phyloP scores from a whole-genome alignment of 2,329 filamentous ascomycete genomes.

The Sporothrix euskadiensis region DNA sequence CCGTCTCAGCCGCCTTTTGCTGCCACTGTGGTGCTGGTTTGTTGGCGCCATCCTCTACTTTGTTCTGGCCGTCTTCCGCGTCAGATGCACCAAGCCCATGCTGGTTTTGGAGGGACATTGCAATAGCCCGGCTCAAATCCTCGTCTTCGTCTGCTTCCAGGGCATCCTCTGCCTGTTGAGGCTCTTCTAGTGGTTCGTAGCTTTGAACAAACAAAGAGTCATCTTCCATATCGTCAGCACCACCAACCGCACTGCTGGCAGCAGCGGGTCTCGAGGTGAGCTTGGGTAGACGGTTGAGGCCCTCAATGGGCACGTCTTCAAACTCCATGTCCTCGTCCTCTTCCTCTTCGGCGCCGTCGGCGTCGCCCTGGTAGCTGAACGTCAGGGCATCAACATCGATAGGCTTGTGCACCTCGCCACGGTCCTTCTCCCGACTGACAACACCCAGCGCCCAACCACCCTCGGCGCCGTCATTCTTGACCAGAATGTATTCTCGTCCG shows the following conservation, averaged over 20 bases:
- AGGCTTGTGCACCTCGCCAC: constrained; percentile 78
- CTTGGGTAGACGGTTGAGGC: constrained; percentile 80
- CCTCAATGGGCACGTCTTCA: constrained; percentile 90
- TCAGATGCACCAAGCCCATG: constrained; percentile 44
- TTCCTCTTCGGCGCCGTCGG: constrained; percentile 60
- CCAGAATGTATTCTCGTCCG: constrained; percentile 89
- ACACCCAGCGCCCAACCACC: constrained; percentile 96
- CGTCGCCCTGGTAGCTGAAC: constrained; percentile 57
- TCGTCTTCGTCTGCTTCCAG: constrained; percentile 48
- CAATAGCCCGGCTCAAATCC: constrained; percentile 78
- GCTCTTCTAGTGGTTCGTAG: constrained; percentile 34
- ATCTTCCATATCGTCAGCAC: constrained; percentile 44
- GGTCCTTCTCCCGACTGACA: constrained; percentile 79
- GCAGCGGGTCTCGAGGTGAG: constrained; percentile 37
- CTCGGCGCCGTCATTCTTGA: constrained; percentile 92
- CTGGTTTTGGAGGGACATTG: constrained; percentile 74
- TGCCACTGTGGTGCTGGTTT: constrained; percentile 56
- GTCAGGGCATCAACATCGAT: constrained; percentile 81
- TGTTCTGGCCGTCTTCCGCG: constrained; percentile 42
- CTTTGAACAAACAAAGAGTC: constrained; percentile 59
- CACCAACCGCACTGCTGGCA: constrained; percentile 25
- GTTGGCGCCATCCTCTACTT: constrained; percentile 48
- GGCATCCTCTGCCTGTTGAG: constrained; percentile 38
- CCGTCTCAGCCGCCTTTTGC: constrained; percentile 53
- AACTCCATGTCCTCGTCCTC: constrained; percentile 75